Base-by-base conservation (phyloP, 1,284 basidiomycete genomes). In the Peniophora sp. region DNA sequence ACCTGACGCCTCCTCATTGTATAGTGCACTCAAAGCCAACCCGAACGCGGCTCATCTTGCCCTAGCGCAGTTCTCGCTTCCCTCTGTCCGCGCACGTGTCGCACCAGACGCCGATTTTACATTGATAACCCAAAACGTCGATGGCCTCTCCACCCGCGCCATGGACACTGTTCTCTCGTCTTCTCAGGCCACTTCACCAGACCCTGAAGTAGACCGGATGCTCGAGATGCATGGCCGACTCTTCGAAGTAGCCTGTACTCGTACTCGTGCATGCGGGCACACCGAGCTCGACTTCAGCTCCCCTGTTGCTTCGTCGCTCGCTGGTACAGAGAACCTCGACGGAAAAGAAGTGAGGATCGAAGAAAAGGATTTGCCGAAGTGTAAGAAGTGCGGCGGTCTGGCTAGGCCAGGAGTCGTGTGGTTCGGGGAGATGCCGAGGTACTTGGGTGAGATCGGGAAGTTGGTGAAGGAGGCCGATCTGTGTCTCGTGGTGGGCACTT, bases 191-290 rank as follows among this genome's bases (percentile, higher is more conserved):
- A 19, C 54, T 48, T 22, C 51, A 35, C 12, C 51, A 20, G 43
- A 50, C 50, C 24, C 44, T 46, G 45, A 55, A 41, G 38, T 51
- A 52, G 63, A 51, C 50, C 59, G 60, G 34, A 58, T 80, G n/a
- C 59, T 83, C 16, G 81, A 86, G 62, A 85, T 85, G 81, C 83
- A 86, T 58, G 83, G 81, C 2, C 65, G 75, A 35, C 65, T 85
- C 2, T 76, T 81, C 61, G 78, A 81, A 56, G 70, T 79, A 8
- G 55, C 67, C 20, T 85, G 82, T 65, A 78, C 75, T 0, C 59
- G 65, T 16, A 17, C 51, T 1, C 27, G 27, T 12, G 38, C 52
- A 2, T 84, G 80, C 57, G 55, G 61, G 1, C 67, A 79, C 53
- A 52, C 63, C 11, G 69, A 72, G 48, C 64, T 64, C 50, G 71